A percentile compares a stretch with the other conserved stretches of the same genome.
These are phyloP conservation scores for Spatholobus suberectus DNA, from an alignment of 306 rosid genomes.

Conservation along the genomic window DNA sequence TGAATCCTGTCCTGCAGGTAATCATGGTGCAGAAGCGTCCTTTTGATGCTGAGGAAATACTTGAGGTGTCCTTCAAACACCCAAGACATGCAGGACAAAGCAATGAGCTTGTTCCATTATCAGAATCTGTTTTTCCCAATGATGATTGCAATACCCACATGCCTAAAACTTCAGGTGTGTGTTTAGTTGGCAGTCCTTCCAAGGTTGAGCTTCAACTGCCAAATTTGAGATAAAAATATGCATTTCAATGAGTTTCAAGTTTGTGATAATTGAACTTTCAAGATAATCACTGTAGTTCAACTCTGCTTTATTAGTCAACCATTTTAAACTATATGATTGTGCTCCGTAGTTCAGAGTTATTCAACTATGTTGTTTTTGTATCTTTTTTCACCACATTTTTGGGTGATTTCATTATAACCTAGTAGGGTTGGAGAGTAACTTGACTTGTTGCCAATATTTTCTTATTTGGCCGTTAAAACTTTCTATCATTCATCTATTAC, in stretches of 20 bases:
- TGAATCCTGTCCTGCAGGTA: slow-evolving; percentile 49
- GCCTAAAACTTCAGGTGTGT: slow-evolving; percentile 70
- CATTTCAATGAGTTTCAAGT: slow-evolving; percentile 25
- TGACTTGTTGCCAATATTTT: neutral
- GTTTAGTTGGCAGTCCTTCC: slow-evolving; percentile 10
- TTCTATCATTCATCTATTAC: neutral
- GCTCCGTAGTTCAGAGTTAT: neutral
- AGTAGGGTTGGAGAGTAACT: neutral
- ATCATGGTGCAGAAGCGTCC: slow-evolving; percentile 91
- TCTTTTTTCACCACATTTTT: neutral
- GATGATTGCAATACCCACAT: slow-evolving; percentile 40
- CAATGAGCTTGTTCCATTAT: slow-evolving; percentile 63
- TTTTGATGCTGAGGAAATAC: slow-evolving; percentile 69
- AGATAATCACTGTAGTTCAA: slow-evolving; percentile 22
- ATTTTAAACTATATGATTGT: neutral
- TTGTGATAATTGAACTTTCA: slow-evolving; percentile 13
- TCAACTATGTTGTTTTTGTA: neutral
- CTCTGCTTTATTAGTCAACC: neutral
- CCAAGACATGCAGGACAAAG: slow-evolving; percentile 66
- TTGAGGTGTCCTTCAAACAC: slow-evolving; percentile 71
- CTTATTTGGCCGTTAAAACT: neutral
- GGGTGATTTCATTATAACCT: neutral
- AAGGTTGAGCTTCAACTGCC: neutral
- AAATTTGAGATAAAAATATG: neutral
- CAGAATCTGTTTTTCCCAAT: slow-evolving; percentile 71